Percentiles rank a stretch among this genome's conserved stretches.
These are phyloP conservation scores for Suillus hirtellus DNA, from an alignment of 768 basidiomycete species.

Conservation along the genomic window DNA sequence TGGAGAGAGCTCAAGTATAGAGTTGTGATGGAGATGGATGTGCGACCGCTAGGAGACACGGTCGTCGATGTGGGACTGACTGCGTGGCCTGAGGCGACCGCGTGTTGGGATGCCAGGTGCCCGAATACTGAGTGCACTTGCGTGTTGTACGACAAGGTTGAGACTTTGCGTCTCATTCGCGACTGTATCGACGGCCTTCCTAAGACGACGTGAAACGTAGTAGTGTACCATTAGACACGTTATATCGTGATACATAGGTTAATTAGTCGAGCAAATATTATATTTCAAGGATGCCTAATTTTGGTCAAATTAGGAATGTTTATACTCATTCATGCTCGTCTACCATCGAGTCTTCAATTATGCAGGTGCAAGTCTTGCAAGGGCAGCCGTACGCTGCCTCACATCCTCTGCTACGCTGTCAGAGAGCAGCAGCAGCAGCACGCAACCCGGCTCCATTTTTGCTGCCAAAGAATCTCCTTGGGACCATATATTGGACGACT, in stretches of 20 bases:
- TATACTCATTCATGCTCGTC: slow-evolving; percentile 20
- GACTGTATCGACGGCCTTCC: slow-evolving; percentile 56
- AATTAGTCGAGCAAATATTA: background rate
- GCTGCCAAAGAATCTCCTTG: slow-evolving; percentile 41
- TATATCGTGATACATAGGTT: background rate
- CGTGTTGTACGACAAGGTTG: slow-evolving; percentile 55
- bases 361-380: slow-evolving; percentile 8
- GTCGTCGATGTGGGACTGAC: slow-evolving; percentile 47
- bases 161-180: slow-evolving; percentile 53
- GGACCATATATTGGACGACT: slow-evolving; percentile 54
- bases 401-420: background rate
- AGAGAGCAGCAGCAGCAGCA: background rate
- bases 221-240: background rate
- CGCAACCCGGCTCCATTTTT: slow-evolving; percentile 34
- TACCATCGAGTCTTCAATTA: slow-evolving; percentile 16
- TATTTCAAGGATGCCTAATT: background rate
- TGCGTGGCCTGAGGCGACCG: slow-evolving; percentile 58
- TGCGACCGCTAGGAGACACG: slow-evolving; percentile 59
- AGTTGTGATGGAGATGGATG: slow-evolving; percentile 58
- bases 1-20: slow-evolving; percentile 66
- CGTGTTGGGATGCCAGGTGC: slow-evolving; percentile 63
- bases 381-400: slow-evolving; percentile 11
- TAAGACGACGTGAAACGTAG: slow-evolving; percentile 30
- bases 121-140: slow-evolving; percentile 43
- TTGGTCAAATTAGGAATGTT: background rate